These are phyloP conservation scores for Jackrogersella multiformis DNA, from an alignment of 495 filamentous ascomycete species.

Conservation along the genomic window DNA sequence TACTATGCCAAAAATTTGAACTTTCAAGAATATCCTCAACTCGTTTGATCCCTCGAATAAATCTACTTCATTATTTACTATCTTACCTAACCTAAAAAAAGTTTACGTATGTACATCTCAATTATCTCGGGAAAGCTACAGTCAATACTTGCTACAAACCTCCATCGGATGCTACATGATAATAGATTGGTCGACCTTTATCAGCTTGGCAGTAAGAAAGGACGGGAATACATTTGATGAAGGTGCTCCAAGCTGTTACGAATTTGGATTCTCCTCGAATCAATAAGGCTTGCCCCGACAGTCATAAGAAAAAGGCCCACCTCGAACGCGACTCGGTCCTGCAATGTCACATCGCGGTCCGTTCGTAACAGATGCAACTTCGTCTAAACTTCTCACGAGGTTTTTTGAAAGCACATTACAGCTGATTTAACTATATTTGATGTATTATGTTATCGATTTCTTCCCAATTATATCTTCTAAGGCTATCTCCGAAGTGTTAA, in stretches of 20 bases:
- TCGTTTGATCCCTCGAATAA: too few relatives aligned
- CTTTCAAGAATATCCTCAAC: too few relatives aligned
- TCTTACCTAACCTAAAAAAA: too few relatives aligned
- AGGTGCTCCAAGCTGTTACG: conserved; percentile 1
- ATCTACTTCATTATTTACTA: too few relatives aligned
- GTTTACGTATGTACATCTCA: too few relatives aligned
- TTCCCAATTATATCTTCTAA: conserved; percentile 4
- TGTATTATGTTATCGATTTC: neutral
- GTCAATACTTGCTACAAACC: too few relatives aligned
- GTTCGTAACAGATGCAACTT: conserved; percentile 16
- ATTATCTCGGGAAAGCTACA: too few relatives aligned
- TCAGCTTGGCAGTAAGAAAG: neutral
- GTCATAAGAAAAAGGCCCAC: neutral
- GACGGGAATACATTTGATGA: neutral
- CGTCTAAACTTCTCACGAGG: neutral
- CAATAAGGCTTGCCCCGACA: neutral
- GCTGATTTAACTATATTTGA: neutral
- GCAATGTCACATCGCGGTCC: conserved; percentile 24
- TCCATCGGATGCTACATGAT: neutral
- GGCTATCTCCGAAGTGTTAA: conserved; percentile 4
- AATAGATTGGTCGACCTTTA: neutral
- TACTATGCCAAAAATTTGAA: too few relatives aligned
- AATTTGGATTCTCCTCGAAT: neutral
- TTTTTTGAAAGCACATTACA: conserved; percentile 24
- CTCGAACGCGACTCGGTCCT: neutral